Conservation (phyloP, 2,329 filamentous ascomycete species). For the Fusarium dimerum region DNA sequence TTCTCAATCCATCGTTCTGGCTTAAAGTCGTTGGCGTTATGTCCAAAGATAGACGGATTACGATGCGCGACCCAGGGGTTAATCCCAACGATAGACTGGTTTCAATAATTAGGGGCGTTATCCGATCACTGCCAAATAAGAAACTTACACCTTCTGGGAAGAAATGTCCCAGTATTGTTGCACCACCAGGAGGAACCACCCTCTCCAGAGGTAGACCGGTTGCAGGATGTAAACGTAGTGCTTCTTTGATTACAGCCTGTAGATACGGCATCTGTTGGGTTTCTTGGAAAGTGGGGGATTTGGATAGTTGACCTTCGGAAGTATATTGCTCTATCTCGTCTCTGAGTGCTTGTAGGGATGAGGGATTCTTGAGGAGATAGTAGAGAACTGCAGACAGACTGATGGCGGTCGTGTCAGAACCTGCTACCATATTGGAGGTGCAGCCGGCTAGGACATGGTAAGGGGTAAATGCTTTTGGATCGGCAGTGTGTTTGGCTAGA, state of each 20-base stretch:
- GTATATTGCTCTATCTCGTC: slow-evolving; percentile 8
- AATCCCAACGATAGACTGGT: slow-evolving; percentile 20
- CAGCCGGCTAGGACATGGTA: slow-evolving; percentile 23
- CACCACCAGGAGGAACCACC: slow-evolving; percentile 1
- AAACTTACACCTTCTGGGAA: slow-evolving; percentile 21
- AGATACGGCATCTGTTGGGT: slow-evolving; percentile 17
- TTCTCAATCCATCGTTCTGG: slow-evolving; percentile 19
- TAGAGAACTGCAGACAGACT: slow-evolving; percentile 22
- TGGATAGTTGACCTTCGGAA: slow-evolving; percentile 3
- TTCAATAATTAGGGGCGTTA: neutral
- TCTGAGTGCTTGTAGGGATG: slow-evolving; percentile 6
- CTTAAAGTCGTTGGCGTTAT: slow-evolving; percentile 16
- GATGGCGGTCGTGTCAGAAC: slow-evolving; percentile 26
- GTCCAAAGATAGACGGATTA: slow-evolving; percentile 15
- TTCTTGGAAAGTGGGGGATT: slow-evolving; percentile 16
- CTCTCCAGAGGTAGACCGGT: slow-evolving; percentile 5
- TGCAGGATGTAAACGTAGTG: slow-evolving; percentile 5
- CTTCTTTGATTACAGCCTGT: slow-evolving; percentile 10
- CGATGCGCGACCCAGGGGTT: slow-evolving; percentile 27
- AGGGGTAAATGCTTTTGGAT: slow-evolving; percentile 14
- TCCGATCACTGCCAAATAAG: neutral
- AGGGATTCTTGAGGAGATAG: slow-evolving; percentile 12
- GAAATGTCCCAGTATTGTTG: neutral
- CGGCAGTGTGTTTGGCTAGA: slow-evolving; percentile 14
- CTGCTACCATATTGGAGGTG: slow-evolving; percentile 24